A percentile compares a stretch with the other conserved stretches of the same genome.
phyloP scores from a whole-genome alignment of 441 rosid species.

The Pelargonium cotyledonis region DNA sequence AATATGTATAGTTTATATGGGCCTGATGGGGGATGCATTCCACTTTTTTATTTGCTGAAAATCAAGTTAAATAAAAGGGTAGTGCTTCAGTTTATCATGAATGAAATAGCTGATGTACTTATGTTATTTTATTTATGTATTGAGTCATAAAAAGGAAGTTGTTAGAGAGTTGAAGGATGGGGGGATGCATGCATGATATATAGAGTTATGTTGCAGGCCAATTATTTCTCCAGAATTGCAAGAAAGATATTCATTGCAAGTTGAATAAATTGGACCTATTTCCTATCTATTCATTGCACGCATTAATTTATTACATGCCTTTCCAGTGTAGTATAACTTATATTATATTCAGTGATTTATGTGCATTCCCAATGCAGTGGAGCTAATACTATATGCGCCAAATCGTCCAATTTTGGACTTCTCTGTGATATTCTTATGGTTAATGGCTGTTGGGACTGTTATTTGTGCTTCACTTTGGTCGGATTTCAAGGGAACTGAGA shows the following conservation, averaged over 20 bases:
- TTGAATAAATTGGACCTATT: not conserved
- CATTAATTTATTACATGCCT: not conserved
- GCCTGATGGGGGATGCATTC: not conserved
- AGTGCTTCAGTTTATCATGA: not conserved
- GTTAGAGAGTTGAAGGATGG: not conserved
- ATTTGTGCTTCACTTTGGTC: conserved; percentile 73
- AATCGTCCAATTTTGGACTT: conserved; percentile 60
- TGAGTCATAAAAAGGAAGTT: not conserved
- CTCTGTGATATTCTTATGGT: conserved; percentile 71
- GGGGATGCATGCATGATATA: not conserved
- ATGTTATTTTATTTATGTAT: not conserved
- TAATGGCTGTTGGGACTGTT: conserved; percentile 93
- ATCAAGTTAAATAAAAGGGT: not conserved
- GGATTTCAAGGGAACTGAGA: conserved; percentile 42
- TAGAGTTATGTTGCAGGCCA: not conserved
- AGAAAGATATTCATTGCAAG: not conserved
- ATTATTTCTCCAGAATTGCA: not conserved
- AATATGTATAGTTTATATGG: not conserved
- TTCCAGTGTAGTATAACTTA: conserved; percentile 63
- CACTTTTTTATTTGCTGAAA: not conserved
- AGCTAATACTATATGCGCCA: conserved; percentile 72
- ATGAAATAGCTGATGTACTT: not conserved
- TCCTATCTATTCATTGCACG: not conserved
- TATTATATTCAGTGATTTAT: conserved; percentile 29
- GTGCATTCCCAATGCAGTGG: conserved; percentile 53